These are phyloP conservation scores for Termitomyces sp. DNA, from an alignment of 768 basidiomycete species.

Conservation along the genomic window DNA sequence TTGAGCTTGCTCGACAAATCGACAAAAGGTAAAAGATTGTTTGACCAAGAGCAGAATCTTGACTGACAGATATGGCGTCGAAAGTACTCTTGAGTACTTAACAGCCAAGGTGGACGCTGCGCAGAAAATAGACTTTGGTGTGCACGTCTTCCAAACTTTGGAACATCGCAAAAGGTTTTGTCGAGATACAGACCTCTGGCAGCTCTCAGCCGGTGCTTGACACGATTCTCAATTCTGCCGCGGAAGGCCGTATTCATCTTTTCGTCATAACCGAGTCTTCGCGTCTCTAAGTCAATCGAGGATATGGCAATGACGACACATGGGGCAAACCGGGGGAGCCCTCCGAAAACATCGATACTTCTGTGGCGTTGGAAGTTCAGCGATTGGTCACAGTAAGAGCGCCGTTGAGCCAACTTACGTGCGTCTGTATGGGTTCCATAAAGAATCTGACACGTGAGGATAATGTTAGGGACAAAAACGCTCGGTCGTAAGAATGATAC, in stretches of 20 bases:
- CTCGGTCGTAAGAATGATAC: not conserved
- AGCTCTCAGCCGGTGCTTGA: not conserved
- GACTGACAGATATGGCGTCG: not conserved
- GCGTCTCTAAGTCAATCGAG: not conserved
- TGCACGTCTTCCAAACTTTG: not conserved
- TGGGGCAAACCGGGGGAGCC: not conserved
- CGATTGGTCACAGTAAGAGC: not conserved
- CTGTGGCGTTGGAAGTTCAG: not conserved
- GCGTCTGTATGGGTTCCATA: not conserved
- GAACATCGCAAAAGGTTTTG: not conserved
- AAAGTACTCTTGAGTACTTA: not conserved
- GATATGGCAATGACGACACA: not conserved
- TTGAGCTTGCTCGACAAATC: not conserved
- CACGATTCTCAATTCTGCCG: not conserved
- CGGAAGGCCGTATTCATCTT: not conserved
- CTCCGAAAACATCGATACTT: not conserved
- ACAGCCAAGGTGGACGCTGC: not conserved
- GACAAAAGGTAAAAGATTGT: not conserved
- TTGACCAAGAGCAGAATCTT: not conserved
- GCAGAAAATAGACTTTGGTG: not conserved
- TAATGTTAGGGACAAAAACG: not conserved
- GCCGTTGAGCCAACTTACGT: not conserved
- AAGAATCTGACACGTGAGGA: not conserved
- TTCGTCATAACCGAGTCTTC: not conserved
- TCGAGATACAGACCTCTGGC: not conserved